Evolutionary conservation across 441 rosid species (phyloP), one percentile per base, ranked within the genome.

Genomic region (Manihot esculenta): DNA sequence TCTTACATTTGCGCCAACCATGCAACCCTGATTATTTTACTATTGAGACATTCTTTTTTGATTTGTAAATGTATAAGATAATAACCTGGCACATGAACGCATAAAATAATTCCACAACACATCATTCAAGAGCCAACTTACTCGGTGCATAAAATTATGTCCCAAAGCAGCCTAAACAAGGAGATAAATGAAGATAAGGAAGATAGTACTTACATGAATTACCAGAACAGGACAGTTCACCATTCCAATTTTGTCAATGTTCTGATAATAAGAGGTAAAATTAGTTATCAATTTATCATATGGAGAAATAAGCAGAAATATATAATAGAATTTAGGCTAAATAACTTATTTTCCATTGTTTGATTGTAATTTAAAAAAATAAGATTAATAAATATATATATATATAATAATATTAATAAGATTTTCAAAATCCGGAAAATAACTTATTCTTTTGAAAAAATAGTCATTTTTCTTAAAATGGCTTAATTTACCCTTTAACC

Each of bases 161-260:
- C 58, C 26, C 23, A 14, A 54, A 54, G 63, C 23, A 21, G 23
- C 12, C 68, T 30, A 30, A 66, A 73, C 42, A 20, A 38, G 58
- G 61, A 42, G 41, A 45, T 4, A 1, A 12, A 20, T 38, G 35
- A 13, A 62, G 60, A 66, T 2, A 65, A 75, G 63, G 66, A 33
- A 69, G 60, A 45, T 20, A 35, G 33, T 26, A 84, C 95, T 90
- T 80, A 94, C 97, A 76, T 94, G 99, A 78, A 94, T 87, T 58
- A 94, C 81, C 54, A 94, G 79, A 75, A 90, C 97, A 55, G 88
- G 91, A 77, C 97, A 90, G 58, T 77, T 83, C 74, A 89, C 93
- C 80, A 80, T 60, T 56, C 94, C 86, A 50, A 94, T 89, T 81
- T 94, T 94, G 84, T 89, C 97, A 61, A 92, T 85, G 77, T 91